Evolutionary conservation across 2,329 filamentous ascomycete species (phyloP).

Genomic region (Fusarium sp.): DNA sequence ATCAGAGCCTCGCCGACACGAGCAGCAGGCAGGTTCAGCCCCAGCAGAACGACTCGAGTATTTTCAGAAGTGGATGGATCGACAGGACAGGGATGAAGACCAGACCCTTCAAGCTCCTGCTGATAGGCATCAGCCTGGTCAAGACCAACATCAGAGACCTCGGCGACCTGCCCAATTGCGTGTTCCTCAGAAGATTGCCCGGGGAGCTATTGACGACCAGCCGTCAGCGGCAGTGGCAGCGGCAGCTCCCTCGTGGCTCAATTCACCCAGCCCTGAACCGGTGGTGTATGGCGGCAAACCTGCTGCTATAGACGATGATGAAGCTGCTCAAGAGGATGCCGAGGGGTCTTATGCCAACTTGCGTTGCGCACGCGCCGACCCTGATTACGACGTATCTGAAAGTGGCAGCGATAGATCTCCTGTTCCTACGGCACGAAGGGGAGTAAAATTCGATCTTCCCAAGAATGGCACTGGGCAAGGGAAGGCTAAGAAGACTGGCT

Average conservation of each 20-base stretch:
- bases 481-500: not conserved
- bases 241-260: not conserved
- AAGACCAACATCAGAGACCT: not conserved
- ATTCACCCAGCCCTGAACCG: not conserved
- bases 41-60: not conserved
- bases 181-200: not conserved
- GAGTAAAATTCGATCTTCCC: not conserved
- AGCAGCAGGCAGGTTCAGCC: not conserved
- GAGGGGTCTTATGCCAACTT: not conserved
- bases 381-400: not conserved
- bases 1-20: not conserved
- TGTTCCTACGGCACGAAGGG: not conserved
- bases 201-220: not conserved
- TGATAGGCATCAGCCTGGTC: not conserved
- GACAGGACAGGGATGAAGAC: not conserved
- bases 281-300: not conserved
- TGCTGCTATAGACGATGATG: not conserved
- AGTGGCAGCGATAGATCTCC: not conserved
- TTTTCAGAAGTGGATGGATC: not conserved
- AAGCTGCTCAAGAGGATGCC: not conserved
- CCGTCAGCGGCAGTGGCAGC: not conserved
- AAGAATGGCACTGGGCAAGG: not conserved
- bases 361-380: constrained; percentile 3
- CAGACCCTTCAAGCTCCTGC: not conserved
- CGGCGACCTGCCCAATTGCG: not conserved